Evolutionary conservation across 169 alveolate species (phyloP), one percentile per base, ranked within the genome.

Genomic region (Eimeria acervulina): DNA sequence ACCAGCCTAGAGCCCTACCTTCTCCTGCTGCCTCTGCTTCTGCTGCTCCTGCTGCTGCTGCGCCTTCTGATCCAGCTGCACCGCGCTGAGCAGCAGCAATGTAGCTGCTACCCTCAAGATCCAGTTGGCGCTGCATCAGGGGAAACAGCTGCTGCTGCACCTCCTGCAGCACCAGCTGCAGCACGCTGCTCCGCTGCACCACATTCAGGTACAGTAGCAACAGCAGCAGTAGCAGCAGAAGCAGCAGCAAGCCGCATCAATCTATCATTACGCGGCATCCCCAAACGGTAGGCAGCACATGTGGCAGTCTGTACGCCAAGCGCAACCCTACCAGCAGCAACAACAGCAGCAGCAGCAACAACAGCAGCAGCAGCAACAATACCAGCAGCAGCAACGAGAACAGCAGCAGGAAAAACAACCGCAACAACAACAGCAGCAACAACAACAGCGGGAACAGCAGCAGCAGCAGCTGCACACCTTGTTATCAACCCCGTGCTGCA

Each of bases 121-220:
- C 85, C n/a, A 74, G 38, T 42, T 74, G 85, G 7, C 78, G 72
- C 59, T 90, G 95, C 95, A 90, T 90, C 85, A 40, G 52, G 51
- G 88, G 33, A 52, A 90, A 90, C 21, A 90, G 76, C 7, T 70
- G 87, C n/a, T 19, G 40, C 76, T 90, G 89, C 61, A 66, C 55
- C 40, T 90, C 95, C 31, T 78, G 68, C 44, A 70, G 89, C 89
- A 90, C 52, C 47, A 90, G 76, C 66, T 90, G 95, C 72, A 90
- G 72, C 61, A 90, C 38, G 92, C 92, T 59, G 31, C 92, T 52
- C 3, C 52, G 92, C 44, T 47, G 92, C 28, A 52, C 78, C 5
- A 12, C 55, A 47, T 12, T 12, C 55, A 47, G 19, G 12, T 12
- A 47, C 55, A 47, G 55, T 5, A 5, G 12, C 78, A 52, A 2